Percentiles rank a stretch among this genome's conserved stretches.
phyloP scores from a whole-genome alignment of 352 stramenopile genomes.

The Phytophthora podocarpi region DNA sequence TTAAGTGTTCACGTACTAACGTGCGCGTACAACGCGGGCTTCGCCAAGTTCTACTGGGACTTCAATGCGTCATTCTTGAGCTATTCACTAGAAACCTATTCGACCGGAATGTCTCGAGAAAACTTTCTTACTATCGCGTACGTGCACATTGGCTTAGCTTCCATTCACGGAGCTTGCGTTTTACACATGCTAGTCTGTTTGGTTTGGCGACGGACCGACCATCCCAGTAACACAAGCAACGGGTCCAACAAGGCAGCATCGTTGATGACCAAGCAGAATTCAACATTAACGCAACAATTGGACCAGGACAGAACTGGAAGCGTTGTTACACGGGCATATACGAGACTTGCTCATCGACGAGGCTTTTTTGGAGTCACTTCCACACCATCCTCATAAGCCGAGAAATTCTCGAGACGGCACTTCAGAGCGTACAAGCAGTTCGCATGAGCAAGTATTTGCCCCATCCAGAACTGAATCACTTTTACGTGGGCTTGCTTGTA shows the following conservation, averaged over 20 bases:
- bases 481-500: constrained; percentile 35
- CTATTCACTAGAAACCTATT: constrained; percentile 25
- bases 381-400: constrained; percentile 19
- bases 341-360: not conserved
- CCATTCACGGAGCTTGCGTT: constrained; percentile 15
- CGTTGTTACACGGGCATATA: not conserved
- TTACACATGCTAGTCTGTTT: constrained; percentile 11
- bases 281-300: no score
- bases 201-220: not conserved
- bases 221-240: no score
- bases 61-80: constrained; percentile 22
- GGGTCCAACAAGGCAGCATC: no score
- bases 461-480: constrained; percentile 27
- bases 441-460: constrained; percentile 33
- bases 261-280: no score
- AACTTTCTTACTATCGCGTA: constrained; percentile 24
- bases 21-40: constrained; percentile 19
- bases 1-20: constrained; percentile 15
- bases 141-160: constrained; percentile 26
- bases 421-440: constrained; percentile 29
- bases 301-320: not conserved
- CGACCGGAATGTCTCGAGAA: constrained; percentile 26
- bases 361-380: constrained; percentile 29
- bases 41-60: constrained; percentile 32
- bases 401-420: constrained; percentile 25